phyloP scores from a whole-genome alignment of 305 asterid genomes.

The Salvia sclarea region DNA sequence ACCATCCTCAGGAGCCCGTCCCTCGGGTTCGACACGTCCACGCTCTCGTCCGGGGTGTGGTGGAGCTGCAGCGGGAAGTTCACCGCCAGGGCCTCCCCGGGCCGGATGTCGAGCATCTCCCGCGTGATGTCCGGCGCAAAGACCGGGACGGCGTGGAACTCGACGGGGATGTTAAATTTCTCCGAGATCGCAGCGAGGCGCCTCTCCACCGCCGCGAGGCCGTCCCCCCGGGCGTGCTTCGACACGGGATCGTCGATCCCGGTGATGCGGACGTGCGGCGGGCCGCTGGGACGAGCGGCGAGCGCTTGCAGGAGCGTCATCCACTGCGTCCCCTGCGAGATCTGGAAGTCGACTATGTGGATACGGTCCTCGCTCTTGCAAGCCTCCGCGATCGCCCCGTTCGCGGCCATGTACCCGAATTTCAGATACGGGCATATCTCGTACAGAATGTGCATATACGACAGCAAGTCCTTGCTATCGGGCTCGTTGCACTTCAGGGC shows the following conservation, averaged over 20 bases:
- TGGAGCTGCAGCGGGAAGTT: conserved; percentile 79
- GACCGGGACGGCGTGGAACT: conserved; percentile 66
- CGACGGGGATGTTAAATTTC: conserved; percentile 62
- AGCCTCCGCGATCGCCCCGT: conserved; percentile 86
- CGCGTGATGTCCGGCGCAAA: conserved; percentile 53
- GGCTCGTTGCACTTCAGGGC: conserved; percentile 73
- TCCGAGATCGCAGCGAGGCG: conserved; percentile 57
- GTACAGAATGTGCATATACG: conserved; percentile 75
- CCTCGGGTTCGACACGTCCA: conserved; percentile 73
- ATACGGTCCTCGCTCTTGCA: conserved; percentile 67
- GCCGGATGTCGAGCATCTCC: conserved; percentile 64
- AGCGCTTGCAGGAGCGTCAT: conserved; percentile 81
- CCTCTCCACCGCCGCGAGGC: conserved; percentile 48
- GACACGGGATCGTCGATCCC: conserved; percentile 87
- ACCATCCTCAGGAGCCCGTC: conserved; percentile 70
- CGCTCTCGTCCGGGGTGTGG: conserved; percentile 81
- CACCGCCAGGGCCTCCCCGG: conserved; percentile 75
- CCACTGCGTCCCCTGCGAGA: conserved; percentile 91
- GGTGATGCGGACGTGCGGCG: conserved; percentile 78
- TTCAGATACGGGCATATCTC: conserved; percentile 82
- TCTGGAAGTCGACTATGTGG: conserved; percentile 82
- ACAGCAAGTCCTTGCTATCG: conserved; percentile 57
- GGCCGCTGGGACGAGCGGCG: conserved; percentile 81
- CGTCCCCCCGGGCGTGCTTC: conserved; percentile 69
- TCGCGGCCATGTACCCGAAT: conserved; percentile 88